phyloP scores from a whole-genome alignment of 2,329 filamentous ascomycete species.

The Periconia sp. region DNA sequence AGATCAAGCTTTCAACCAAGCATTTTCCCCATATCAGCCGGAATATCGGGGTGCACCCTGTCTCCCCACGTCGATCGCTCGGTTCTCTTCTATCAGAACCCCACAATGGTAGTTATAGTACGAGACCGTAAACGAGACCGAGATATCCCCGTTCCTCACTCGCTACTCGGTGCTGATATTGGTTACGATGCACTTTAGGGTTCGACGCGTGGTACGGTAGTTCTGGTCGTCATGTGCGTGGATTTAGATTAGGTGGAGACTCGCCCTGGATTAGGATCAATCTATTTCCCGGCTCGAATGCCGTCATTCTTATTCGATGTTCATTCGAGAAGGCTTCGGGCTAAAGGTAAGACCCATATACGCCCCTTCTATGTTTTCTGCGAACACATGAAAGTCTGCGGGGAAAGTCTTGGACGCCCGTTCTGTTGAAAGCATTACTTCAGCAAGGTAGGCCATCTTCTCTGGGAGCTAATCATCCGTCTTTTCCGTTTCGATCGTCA shows the following conservation, averaged over 20 bases:
- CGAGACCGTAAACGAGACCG: too few relatives aligned
- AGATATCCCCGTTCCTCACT: too few relatives aligned
- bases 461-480: too few relatives aligned
- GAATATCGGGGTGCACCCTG: slow-evolving; percentile 17
- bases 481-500: too few relatives aligned
- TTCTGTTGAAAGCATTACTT: neutral
- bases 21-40: slow-evolving; percentile 20
- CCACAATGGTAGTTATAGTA: too few relatives aligned
- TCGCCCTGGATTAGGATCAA: neutral
- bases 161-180: too few relatives aligned
- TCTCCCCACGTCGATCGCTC: slow-evolving; percentile 15
- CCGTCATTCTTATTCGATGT: slow-evolving; percentile 7
- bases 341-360: slow-evolving; percentile 13
- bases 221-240: neutral
- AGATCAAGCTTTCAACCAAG: slow-evolving; percentile 37
- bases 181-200: neutral
- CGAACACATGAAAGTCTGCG: neutral
- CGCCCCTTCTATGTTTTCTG: neutral
- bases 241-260: slow-evolving; percentile 2
- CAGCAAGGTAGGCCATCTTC: neutral
- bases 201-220: neutral
- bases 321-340: slow-evolving; percentile 3
- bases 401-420: neutral
- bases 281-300: slow-evolving; percentile 11
- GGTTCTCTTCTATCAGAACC: too few relatives aligned